Evolutionary conservation across 2,329 filamentous ascomycete genomes (phyloP).

Genomic region (Metarhizium album): DNA sequence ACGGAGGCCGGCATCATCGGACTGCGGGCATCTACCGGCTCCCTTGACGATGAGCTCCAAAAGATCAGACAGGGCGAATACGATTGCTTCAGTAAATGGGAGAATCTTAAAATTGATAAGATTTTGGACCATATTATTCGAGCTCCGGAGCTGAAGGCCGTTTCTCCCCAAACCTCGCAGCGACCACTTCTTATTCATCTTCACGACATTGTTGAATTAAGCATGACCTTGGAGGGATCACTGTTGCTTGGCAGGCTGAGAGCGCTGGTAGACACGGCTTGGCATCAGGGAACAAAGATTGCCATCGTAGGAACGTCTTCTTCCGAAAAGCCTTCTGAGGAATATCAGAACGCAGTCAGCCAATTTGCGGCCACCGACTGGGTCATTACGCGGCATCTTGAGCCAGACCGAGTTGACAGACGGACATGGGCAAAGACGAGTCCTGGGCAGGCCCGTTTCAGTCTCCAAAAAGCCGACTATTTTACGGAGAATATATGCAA

Average conservation of each 20-base stretch:
- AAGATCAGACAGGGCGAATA: conserved; percentile 28
- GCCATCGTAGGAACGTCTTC: conserved; percentile 72
- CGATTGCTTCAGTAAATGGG: conserved; percentile 39
- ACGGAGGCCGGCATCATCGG: conserved; percentile 20
- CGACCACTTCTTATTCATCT: conserved; percentile 62
- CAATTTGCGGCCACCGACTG: conserved; percentile 31
- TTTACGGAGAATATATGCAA: conserved; percentile 36
- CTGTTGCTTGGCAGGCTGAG: conserved; percentile 61
- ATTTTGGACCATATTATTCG: conserved; percentile 46
- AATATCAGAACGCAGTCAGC: conserved; percentile 29
- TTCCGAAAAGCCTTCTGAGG: conserved; percentile 35
- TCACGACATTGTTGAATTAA: conserved; percentile 71
- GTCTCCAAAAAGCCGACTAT: conserved; percentile 27
- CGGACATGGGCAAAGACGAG: background rate
- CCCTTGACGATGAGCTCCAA: conserved; percentile 33
- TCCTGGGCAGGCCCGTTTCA: conserved; percentile 3
- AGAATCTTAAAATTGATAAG: conserved; percentile 48
- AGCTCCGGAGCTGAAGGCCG: conserved; percentile 29
- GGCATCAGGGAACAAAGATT: conserved; percentile 60
- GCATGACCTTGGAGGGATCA: conserved; percentile 55
- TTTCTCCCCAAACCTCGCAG: conserved; percentile 15
- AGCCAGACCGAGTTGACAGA: conserved; percentile 17
- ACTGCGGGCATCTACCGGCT: conserved; percentile 16
- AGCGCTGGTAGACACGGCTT: conserved; percentile 58
- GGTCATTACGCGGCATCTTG: conserved; percentile 25